phyloP scores from a whole-genome alignment of 225 moss, liverwort and hornwort species.

The Polytrichum commune region DNA sequence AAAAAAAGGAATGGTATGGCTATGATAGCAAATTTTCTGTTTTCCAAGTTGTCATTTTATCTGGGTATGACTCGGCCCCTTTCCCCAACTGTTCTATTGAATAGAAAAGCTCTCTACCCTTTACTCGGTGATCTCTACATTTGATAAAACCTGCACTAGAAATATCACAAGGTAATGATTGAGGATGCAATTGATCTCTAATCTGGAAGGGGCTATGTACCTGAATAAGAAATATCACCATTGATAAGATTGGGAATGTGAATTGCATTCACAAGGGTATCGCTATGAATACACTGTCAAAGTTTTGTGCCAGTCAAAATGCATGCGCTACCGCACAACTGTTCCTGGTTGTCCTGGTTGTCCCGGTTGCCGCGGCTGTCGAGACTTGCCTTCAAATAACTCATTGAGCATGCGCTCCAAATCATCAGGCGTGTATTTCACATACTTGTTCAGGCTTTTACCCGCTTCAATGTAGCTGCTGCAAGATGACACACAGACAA shows the following conservation, averaged over 20 bases:
- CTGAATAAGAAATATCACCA: neutral
- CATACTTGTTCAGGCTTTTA: constrained; percentile 78
- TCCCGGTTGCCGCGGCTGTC: constrained; percentile 52
- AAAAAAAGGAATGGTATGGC: too few relatives aligned
- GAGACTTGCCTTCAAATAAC: constrained; percentile 85
- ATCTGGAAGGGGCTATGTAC: neutral
- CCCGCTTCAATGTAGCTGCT: constrained; percentile 73
- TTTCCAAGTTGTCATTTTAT: too few relatives aligned
- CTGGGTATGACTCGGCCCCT: too few relatives aligned
- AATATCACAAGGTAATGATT: too few relatives aligned
- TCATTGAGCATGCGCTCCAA: constrained; percentile 77
- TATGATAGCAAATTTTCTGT: too few relatives aligned
- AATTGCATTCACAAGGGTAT: neutral
- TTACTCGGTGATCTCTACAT: too few relatives aligned
- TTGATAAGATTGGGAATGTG: neutral
- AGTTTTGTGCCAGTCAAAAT: neutral
- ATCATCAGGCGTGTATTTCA: constrained; percentile 78
- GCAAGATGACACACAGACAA: constrained; percentile 14
- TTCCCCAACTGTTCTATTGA: too few relatives aligned
- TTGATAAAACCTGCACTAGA: too few relatives aligned
- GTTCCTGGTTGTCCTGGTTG: constrained; percentile 13
- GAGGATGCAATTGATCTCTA: neutral
- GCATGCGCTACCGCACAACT: neutral
- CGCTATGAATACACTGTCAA: neutral
- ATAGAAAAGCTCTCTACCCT: too few relatives aligned